phyloP scores from a whole-genome alignment of 2,329 filamentous ascomycete species.

The Bipolaris cookei region DNA sequence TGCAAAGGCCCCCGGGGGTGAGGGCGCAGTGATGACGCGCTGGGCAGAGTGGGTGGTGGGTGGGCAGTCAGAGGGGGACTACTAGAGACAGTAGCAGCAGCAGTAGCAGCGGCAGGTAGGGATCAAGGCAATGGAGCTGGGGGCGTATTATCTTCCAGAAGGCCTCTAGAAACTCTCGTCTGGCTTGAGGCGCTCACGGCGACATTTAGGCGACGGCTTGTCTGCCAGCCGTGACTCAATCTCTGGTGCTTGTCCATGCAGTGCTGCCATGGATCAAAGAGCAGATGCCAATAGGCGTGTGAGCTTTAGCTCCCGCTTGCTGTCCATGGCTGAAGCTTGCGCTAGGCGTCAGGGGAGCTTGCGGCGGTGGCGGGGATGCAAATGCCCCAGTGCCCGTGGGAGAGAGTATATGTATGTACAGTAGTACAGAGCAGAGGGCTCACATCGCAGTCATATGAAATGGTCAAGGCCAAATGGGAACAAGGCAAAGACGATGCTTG shows the following conservation, averaged over 20 bases:
- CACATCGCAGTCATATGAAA: no score
- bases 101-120: conserved; percentile 23
- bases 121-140: conserved; percentile 29
- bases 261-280: neutral
- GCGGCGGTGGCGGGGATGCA: neutral
- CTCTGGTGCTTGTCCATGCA: conserved; percentile 3
- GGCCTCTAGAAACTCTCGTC: conserved; percentile 31
- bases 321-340: conserved; percentile 4
- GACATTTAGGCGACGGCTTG: conserved; percentile 15
- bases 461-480: no score
- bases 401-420: no score
- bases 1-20: conserved; percentile 8
- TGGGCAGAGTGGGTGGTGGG: conserved; percentile 5
- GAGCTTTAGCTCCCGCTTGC: conserved; percentile 26
- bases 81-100: conserved; percentile 20
- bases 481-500: no score
- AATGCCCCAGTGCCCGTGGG: no score
- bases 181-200: conserved; percentile 7
- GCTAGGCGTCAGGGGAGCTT: conserved; percentile 3
- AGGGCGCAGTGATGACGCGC: conserved; percentile 25
- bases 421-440: no score
- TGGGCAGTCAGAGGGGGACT: conserved; percentile 26
- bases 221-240: conserved; percentile 18
- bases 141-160: conserved; percentile 37
- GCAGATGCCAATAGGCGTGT: conserved; percentile 10